Base-by-base conservation (phyloP, 768 basidiomycete species). In the Cantharellus cinnabarinus region DNA sequence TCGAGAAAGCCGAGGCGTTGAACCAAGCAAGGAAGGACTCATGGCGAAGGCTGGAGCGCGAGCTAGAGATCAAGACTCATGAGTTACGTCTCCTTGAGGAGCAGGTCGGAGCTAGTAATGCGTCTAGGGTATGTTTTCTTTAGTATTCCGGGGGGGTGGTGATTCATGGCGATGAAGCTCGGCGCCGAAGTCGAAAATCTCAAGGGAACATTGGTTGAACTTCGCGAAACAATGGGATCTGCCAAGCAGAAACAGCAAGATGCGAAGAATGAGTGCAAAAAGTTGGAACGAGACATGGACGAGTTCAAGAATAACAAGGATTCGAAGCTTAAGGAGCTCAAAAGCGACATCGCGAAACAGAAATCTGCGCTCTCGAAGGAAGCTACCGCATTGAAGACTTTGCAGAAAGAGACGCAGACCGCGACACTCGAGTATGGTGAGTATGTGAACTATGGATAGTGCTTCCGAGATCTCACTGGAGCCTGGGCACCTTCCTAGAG, bases 291-390 rank as follows among this genome's bases (percentile, higher is more conserved):
- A 65, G 95, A 99, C 68, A 98, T 99, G 90, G 80, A 79, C 58
- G 95, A 98, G 73, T 97, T 99, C 75, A 93, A 95, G 74, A 85
- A 93, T 71, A 93, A 99, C 73, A 95, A 95, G 69, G 95, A 97
- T 56, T 89, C 90, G 53, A 98, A 98, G 71, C 85, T 89, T 58
- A 85, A 83, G 15, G 86, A 98, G 68, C 78, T 98, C 63, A 95
- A 93, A 75, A 93, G 76, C 4, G 78, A 80, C 63, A 89, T 98
- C 62, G 74, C 76, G 20, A 83, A 80, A 66, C 84, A 89, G 70
- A 95, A 93, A 71, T 74, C 78, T 3, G 79, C 78, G 0, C 71
- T 93, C 10, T 83, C 87, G 66, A 89, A 87, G 70, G 82, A 91
- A 67, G 75, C 83, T 2, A 81, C 84, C 2, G 71, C 75, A 4